A percentile compares a stretch with the other conserved stretches of the same genome.
Conservation (phyloP, 371 early-diverging fungal species). For the Polyrhizophydium stewartii region DNA sequence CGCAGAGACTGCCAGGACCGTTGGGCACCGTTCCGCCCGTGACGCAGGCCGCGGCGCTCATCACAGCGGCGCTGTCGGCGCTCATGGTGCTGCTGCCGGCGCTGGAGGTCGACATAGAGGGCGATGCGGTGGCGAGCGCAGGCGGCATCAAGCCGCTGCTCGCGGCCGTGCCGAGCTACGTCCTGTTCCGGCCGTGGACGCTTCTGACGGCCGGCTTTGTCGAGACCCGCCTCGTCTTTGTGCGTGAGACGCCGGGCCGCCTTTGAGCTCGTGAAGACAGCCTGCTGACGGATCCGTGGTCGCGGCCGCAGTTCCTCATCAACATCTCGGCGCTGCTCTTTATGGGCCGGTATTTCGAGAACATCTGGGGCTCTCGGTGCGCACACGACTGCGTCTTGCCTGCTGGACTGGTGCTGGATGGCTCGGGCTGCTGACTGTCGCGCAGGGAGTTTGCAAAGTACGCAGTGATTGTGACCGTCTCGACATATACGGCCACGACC, state of each 20-base stretch:
- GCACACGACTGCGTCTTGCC: too few species aligned
- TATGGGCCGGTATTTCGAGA: constrained; percentile 71
- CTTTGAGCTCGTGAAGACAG: not conserved
- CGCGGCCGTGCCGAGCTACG: constrained; percentile 6
- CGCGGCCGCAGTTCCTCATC: constrained; percentile 42
- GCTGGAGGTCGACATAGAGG: not conserved
- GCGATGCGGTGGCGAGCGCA: not conserved
- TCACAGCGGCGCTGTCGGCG: not conserved
- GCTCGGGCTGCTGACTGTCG: too few species aligned
- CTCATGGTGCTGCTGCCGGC: not conserved
- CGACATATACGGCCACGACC: constrained; percentile 54
- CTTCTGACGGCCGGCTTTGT: constrained; percentile 26
- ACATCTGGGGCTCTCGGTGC: constrained; percentile 64
- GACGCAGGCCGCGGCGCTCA: not conserved
- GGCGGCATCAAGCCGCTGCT: constrained; percentile 1
- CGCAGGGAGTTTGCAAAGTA: constrained; percentile 60
- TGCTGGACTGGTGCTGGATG: not conserved
- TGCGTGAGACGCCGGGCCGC: not conserved
- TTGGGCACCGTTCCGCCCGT: constrained; percentile 1
- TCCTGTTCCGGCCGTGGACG: constrained; percentile 27
- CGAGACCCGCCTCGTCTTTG: constrained; percentile 15
- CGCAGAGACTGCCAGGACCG: too few species aligned
- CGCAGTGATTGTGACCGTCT: constrained; percentile 47
- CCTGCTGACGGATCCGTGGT: too few species aligned
- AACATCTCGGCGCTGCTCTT: constrained; percentile 46